Percentiles rank a stretch among this genome's conserved stretches.
Conservation (phyloP, 345 rosid species). For the Garcia nutans region DNA sequence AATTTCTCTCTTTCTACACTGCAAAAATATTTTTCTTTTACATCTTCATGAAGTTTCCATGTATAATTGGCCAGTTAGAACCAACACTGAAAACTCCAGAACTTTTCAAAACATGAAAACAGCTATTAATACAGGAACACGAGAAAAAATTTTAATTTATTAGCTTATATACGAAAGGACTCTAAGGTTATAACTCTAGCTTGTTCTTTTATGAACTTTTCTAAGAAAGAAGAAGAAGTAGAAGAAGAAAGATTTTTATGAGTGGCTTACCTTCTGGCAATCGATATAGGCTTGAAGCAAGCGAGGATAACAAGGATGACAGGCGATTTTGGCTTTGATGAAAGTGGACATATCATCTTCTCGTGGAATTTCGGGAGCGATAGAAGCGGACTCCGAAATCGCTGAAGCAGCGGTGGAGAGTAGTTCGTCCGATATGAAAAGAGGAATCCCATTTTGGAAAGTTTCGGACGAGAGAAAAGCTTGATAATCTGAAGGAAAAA, state of each 20-base stretch:
- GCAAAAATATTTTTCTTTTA: no score
- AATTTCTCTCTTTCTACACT: no score
- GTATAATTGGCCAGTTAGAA: background rate
- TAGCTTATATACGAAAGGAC: background rate
- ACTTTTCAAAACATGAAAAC: background rate
- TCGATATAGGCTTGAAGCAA: slow-evolving; percentile 82
- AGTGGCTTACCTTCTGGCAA: slow-evolving; percentile 83
- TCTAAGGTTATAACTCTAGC: background rate
- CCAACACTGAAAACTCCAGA: slow-evolving; percentile 18
- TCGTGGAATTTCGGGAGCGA: slow-evolving; percentile 48
- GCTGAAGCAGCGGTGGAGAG: slow-evolving; percentile 58
- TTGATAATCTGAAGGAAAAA: slow-evolving; percentile 54
- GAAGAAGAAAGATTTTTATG: background rate
- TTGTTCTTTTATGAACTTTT: background rate
- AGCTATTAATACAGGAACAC: background rate
- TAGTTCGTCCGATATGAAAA: slow-evolving; percentile 68
- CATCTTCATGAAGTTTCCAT: background rate
- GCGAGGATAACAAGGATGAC: slow-evolving; percentile 82
- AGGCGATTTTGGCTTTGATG: slow-evolving; percentile 76
- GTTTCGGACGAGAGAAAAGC: slow-evolving; percentile 32
- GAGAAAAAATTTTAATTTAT: background rate
- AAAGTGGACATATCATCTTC: slow-evolving; percentile 43
- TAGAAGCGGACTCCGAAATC: slow-evolving; percentile 59
- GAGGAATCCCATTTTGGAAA: slow-evolving; percentile 40
- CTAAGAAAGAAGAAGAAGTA: slow-evolving; percentile 3